Conservation (phyloP, 208 protist genomes). For the Leishmania major region DNA sequence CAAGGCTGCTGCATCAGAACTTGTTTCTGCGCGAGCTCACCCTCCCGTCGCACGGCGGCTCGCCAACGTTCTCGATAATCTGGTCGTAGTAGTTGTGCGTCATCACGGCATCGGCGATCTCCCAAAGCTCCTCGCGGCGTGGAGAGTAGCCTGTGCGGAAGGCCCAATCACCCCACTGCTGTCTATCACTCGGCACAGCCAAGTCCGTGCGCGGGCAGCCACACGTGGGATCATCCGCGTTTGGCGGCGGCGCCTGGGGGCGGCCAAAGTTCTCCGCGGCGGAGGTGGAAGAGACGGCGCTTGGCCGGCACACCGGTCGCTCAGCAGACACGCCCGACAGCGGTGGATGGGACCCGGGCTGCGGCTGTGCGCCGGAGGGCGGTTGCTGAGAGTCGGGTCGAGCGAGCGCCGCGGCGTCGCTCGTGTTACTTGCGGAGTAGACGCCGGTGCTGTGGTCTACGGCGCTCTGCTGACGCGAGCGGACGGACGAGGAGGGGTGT, state of each 20-base stretch:
- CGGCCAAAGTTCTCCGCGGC: background rate
- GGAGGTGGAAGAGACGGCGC: background rate
- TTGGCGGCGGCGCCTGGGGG: background rate
- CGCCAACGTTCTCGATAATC: constrained; percentile 1
- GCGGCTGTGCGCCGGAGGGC: background rate
- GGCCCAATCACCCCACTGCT: constrained; percentile 25
- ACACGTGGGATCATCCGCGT: background rate
- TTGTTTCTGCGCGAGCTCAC: background rate
- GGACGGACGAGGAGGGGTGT: background rate
- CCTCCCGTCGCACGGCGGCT: background rate
- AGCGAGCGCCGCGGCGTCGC: background rate
- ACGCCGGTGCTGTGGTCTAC: background rate
- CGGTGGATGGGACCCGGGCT: background rate
- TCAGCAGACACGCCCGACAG: no score
- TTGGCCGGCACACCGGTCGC: background rate
- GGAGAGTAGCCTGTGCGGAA: constrained; percentile 32
- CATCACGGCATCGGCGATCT: constrained; percentile 48
- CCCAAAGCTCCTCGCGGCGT: constrained; percentile 56
- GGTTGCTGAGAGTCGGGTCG: background rate
- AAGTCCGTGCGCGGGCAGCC: constrained; percentile 15
- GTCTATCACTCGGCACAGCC: constrained; percentile 23
- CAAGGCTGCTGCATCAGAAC: background rate
- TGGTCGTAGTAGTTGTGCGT: constrained; percentile 29
- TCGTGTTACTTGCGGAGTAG: background rate
- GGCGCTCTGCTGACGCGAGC: background rate